A percentile compares a stretch with the other conserved stretches of the same genome.
These are phyloP conservation scores for Dictyostelium capitatum DNA, from an alignment of 78 protist species.

Conservation along the genomic window DNA sequence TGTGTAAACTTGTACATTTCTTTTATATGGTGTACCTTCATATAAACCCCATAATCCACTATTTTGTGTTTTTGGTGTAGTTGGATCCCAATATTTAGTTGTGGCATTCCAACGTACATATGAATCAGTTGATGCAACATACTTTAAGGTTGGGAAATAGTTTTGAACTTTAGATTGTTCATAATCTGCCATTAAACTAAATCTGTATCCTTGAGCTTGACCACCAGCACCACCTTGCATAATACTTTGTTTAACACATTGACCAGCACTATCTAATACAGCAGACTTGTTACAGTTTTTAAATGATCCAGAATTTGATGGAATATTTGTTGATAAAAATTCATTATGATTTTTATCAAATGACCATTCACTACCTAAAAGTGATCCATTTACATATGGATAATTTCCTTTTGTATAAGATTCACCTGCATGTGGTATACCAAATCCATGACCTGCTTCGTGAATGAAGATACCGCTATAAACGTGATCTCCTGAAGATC, in stretches of 20 bases:
- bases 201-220: conserved; percentile 57
- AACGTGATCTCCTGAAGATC: background rate
- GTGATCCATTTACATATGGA: conserved; percentile 17
- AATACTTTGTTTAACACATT: conserved; percentile 37
- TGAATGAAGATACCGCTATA: conserved; percentile 63
- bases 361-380: conserved; percentile 7
- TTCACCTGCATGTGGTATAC: conserved; percentile 27
- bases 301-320: background rate
- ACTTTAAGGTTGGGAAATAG: background rate
- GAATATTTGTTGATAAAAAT: conserved; percentile 4
- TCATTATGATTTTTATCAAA: conserved; percentile 15
- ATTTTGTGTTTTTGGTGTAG: background rate
- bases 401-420: background rate
- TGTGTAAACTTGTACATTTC: conserved; percentile 52
- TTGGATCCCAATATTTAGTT: background rate
- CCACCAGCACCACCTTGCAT: conserved; percentile 74
- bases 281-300: conserved; percentile 3
- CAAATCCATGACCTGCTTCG: conserved; percentile 58
- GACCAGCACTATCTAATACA: background rate
- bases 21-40: conserved; percentile 9
- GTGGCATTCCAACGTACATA: conserved; percentile 38
- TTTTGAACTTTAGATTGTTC: conserved; percentile 15
- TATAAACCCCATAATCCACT: conserved; percentile 40
- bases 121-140: background rate
- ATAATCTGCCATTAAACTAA: conserved; percentile 43